Percentiles rank a stretch among this genome's conserved stretches.
phyloP scores from a whole-genome alignment of 768 basidiomycete species.

The Psilocybe tampanensis region DNA sequence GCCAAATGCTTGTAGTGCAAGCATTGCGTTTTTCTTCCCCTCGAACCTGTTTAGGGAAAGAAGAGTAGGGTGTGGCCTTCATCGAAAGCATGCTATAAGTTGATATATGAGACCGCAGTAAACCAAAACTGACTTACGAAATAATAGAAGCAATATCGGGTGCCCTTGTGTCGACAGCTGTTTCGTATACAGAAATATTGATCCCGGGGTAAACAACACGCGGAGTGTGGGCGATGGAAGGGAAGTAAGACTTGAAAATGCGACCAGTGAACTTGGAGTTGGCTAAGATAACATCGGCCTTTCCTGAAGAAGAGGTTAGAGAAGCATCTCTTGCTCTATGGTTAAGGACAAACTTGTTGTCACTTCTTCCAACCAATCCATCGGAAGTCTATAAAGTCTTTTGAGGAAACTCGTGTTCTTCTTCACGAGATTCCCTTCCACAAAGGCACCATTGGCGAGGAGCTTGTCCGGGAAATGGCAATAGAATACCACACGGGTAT shows the following conservation, averaged over 20 bases:
- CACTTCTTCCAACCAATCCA: constrained; percentile 88
- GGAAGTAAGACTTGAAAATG: constrained; percentile 77
- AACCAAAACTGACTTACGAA: constrained; percentile 52
- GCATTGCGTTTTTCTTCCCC: constrained; percentile 85
- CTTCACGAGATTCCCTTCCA: constrained; percentile 51
- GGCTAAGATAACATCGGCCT: constrained; percentile 88
- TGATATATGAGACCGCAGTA: not conserved
- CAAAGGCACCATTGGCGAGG: constrained; percentile 70
- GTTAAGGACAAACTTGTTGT: constrained; percentile 71
- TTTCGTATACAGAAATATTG: constrained; percentile 74
- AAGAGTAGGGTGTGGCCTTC: constrained; percentile 68
- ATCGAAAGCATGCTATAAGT: not conserved
- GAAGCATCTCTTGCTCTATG: not conserved
- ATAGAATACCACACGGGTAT: constrained; percentile 92
- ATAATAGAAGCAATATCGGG: constrained; percentile 54
- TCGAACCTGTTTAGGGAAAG: constrained; percentile 95
- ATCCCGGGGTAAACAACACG: constrained; percentile 96
- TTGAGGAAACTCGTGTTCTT: constrained; percentile 58
- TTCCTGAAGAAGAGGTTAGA: constrained; percentile 48
- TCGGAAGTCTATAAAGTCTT: constrained; percentile 79
- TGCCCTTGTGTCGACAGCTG: constrained; percentile 40
- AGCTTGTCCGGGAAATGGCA: constrained; percentile 98
- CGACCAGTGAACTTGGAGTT: constrained; percentile 92
- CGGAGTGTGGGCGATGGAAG: constrained; percentile 61
- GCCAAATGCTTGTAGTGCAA: constrained; percentile 84